Evolutionary conservation across 2,329 filamentous ascomycete species (phyloP).

Genomic region (Penicillium freii): DNA sequence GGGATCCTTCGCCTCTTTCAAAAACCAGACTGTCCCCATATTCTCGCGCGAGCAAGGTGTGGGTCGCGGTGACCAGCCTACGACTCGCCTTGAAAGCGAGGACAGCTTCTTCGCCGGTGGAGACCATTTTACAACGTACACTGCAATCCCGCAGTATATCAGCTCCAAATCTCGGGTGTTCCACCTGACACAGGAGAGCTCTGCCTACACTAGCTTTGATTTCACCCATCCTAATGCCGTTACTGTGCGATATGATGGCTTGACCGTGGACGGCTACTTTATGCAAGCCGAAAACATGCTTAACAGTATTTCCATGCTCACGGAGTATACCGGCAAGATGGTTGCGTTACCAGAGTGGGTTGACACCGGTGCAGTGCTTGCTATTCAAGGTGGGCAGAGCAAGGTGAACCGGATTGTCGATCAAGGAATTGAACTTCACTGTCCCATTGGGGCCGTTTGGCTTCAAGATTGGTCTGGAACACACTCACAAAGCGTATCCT

Average conservation of each 20-base stretch:
- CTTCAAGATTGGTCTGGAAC: conserved; percentile 41
- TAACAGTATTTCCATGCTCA: conserved; percentile 34
- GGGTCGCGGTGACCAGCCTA: conserved; percentile 26
- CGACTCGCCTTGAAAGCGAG: conserved; percentile 18
- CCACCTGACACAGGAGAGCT: conserved; percentile 29
- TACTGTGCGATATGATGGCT: conserved; percentile 21
- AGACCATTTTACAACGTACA: conserved; percentile 35
- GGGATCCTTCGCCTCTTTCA: conserved; percentile 26
- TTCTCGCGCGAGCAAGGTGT: conserved; percentile 28
- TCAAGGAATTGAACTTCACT: conserved; percentile 28
- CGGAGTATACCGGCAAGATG: conserved; percentile 36
- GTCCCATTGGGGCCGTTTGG: conserved; percentile 38
- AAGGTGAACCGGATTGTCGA: conserved; percentile 38
- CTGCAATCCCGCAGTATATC: conserved; percentile 34
- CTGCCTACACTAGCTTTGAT: conserved; percentile 35
- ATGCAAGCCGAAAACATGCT: conserved; percentile 29
- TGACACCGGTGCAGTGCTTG: conserved; percentile 35
- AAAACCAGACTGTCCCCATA: conserved; percentile 26
- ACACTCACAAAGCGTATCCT: conserved; percentile 34
- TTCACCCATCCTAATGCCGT: conserved; percentile 22
- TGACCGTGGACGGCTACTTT: conserved; percentile 18
- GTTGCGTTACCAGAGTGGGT: conserved; percentile 32
- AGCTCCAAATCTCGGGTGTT: conserved; percentile 33
- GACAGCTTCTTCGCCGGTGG: conserved; percentile 30
- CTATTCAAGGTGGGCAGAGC: conserved; percentile 38